Evolutionary conservation across 345 rosid genomes (phyloP).

Genomic region (Gossypium raimondii): DNA sequence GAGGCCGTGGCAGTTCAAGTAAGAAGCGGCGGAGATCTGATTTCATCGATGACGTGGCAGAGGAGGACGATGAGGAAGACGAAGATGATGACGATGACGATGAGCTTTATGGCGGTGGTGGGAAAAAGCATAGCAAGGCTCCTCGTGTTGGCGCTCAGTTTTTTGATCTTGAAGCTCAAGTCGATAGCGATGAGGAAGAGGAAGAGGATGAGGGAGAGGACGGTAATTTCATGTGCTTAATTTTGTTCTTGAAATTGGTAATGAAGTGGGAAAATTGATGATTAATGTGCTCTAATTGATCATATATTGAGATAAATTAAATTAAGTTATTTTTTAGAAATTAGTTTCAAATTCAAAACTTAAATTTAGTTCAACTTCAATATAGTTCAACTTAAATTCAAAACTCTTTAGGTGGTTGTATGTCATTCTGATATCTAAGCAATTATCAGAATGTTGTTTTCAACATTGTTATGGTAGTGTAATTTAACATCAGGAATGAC

Average conservation of each 20-base stretch:
- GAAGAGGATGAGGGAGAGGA: constrained; percentile 80
- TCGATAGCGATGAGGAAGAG: constrained; percentile 83
- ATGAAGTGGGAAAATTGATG: neutral
- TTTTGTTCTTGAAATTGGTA: neutral
- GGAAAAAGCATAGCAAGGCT: constrained; percentile 34
- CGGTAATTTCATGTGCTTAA: constrained; percentile 34
- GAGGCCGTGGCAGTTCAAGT: constrained; percentile 23
- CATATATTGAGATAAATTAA: neutral
- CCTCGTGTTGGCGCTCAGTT: constrained; percentile 38
- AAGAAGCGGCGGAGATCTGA: constrained; percentile 75
- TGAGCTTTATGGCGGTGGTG: constrained; percentile 48
- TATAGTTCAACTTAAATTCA: neutral
- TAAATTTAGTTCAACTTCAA: neutral
- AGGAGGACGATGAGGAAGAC: constrained; percentile 75
- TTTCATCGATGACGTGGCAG: constrained; percentile 74
- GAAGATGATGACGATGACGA: constrained; percentile 35
- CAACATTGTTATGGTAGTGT: neutral
- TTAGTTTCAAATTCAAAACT: neutral
- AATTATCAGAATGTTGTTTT: neutral
- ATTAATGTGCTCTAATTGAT: neutral
- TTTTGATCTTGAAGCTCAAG: constrained; percentile 62
- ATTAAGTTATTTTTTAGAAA: neutral
- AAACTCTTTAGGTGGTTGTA: neutral
- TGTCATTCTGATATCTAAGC: neutral
- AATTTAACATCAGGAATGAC: neutral